phyloP scores from a whole-genome alignment of 768 basidiomycete species.

The Pleurotus ostreatus region DNA sequence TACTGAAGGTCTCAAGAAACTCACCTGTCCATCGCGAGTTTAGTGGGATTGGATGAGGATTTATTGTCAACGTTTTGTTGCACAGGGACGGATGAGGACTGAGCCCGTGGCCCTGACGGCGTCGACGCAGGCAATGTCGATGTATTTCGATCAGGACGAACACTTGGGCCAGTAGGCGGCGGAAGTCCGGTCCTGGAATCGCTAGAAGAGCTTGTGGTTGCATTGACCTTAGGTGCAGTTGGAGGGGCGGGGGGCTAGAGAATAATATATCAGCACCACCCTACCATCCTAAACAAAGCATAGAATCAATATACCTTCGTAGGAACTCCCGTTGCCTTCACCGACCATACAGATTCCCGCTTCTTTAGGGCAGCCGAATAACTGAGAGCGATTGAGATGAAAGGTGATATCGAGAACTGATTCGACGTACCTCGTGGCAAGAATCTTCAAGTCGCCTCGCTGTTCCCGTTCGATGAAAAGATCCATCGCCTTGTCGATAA shows the following conservation, averaged over 20 bases:
- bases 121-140: conserved; percentile 28
- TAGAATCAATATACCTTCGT: conserved; percentile 18
- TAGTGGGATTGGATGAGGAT: conserved; percentile 36
- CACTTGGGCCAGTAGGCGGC: conserved; percentile 36
- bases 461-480: conserved; percentile 70
- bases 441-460: conserved; percentile 79
- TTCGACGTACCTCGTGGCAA: conserved; percentile 64
- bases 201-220: not conserved
- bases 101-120: conserved; percentile 33
- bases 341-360: conserved; percentile 55
- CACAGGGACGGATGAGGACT: conserved; percentile 34
- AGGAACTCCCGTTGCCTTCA: conserved; percentile 21
- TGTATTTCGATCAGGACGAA: conserved; percentile 35
- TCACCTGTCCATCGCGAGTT: conserved; percentile 67
- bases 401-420: not conserved
- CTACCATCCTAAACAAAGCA: not conserved
- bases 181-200: conserved; percentile 26
- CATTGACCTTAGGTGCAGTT: not conserved
- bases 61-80: conserved; percentile 31
- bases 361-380: conserved; percentile 76
- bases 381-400: conserved; percentile 27
- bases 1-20: conserved; percentile 7
- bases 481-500: conserved; percentile 59
- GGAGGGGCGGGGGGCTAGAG: not conserved
- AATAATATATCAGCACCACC: not conserved